Conservation (phyloP, 768 basidiomycete genomes). For the Mycena floridula region DNA sequence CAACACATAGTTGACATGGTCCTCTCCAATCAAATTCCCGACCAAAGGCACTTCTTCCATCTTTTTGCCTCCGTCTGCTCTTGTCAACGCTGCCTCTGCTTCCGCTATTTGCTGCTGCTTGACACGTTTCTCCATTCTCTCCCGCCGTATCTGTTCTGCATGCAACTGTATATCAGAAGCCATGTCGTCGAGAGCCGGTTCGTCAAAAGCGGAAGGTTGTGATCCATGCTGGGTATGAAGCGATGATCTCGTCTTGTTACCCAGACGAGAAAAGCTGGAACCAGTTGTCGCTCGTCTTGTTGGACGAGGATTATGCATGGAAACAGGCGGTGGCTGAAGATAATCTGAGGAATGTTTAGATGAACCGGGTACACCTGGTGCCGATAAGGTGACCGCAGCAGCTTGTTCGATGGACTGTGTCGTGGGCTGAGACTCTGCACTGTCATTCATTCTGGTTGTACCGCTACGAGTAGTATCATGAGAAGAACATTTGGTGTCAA, state of each 20-base stretch:
- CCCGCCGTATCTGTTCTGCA: constrained; percentile 79
- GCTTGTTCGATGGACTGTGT: background rate
- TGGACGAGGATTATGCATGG: constrained; percentile 28
- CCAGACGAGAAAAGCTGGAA: constrained; percentile 23
- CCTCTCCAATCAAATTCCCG: constrained; percentile 96
- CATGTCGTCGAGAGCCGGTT: constrained; percentile 52
- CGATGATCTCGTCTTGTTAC: constrained; percentile 14
- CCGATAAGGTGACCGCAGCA: constrained; percentile 7
- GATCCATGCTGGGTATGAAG: constrained; percentile 27
- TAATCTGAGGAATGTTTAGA: constrained; percentile 34
- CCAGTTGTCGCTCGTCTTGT: constrained; percentile 70
- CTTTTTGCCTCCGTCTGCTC: constrained; percentile 9
- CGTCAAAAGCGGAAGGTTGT: constrained; percentile 27
- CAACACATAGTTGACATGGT: constrained; percentile 95
- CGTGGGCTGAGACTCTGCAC: background rate
- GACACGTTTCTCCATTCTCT: constrained; percentile 67
- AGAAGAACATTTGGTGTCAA: constrained; percentile 1
- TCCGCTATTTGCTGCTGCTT: constrained; percentile 61
- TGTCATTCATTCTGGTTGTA: background rate
- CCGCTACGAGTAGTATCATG: background rate
- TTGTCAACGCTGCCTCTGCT: constrained; percentile 37
- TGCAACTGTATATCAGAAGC: constrained; percentile 83
- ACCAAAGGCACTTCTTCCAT: constrained; percentile 64
- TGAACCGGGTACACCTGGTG: constrained; percentile 15
- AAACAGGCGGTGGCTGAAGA: constrained; percentile 43